Evolutionary conservation across 2,329 filamentous ascomycete genomes (phyloP).

Genomic region (Sclerotinia spermophila): DNA sequence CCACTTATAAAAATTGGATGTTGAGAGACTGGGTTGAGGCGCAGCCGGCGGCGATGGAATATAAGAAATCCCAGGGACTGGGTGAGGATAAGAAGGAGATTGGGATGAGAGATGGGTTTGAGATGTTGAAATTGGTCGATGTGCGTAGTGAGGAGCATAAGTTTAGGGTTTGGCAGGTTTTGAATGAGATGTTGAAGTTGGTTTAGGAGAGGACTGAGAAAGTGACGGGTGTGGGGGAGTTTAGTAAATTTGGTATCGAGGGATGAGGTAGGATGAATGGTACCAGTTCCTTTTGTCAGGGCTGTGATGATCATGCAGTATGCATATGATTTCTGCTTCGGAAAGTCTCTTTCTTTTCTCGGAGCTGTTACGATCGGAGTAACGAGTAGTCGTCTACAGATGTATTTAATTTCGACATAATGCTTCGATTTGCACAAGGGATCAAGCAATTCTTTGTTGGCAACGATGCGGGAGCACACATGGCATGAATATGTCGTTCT

Average conservation of each 20-base stretch:
- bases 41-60: background rate
- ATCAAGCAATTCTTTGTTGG: background rate
- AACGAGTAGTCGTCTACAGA: background rate
- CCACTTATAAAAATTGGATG: background rate
- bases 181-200: background rate
- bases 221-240: background rate
- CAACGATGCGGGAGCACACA: background rate
- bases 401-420: background rate
- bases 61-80: background rate
- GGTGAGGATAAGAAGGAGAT: background rate
- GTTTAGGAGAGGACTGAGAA: background rate
- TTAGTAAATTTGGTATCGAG: too few relatives aligned
- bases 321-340: background rate
- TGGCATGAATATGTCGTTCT: background rate
- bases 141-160: background rate
- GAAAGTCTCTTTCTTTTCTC: background rate
- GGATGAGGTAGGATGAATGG: background rate
- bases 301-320: background rate
- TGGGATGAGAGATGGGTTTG: background rate
- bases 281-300: background rate
- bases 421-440: background rate
- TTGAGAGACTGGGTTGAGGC: slow-evolving; percentile 1
- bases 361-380: rapidly evolving
- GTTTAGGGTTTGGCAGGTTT: background rate
- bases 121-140: background rate